phyloP scores from a whole-genome alignment of 352 stramenopile genomes.

The Pseudoperonospora humuli region DNA sequence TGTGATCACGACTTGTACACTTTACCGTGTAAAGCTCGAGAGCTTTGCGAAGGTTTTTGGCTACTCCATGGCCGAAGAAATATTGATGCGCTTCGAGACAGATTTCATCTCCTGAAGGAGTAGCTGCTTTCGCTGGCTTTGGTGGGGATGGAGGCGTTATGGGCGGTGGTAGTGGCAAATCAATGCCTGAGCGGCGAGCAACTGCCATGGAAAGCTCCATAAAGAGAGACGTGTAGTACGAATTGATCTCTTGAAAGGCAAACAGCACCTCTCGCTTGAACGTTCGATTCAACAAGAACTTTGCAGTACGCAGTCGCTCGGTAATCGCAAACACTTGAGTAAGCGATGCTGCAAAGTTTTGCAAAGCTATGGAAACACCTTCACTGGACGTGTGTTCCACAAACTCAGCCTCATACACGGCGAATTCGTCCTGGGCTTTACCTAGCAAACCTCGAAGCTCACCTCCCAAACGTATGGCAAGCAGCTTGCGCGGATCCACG shows the following conservation, averaged over 20 bases:
- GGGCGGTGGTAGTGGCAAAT: constrained; percentile 41
- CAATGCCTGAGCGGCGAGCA: constrained; percentile 37
- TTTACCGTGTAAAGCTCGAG: constrained; percentile 49
- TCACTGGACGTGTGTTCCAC: constrained; percentile 38
- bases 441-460: constrained; percentile 71
- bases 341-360: constrained; percentile 68
- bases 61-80: constrained; percentile 53
- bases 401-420: constrained; percentile 54
- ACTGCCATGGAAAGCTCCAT: constrained; percentile 68
- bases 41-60: constrained; percentile 32
- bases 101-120: constrained; percentile 11
- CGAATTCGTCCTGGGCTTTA: constrained; percentile 74
- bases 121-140: constrained; percentile 9
- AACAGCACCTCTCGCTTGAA: no score
- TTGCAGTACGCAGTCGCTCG: no score
- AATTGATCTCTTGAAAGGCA: no score
- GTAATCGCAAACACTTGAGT: constrained; percentile 46
- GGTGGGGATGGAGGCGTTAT: constrained; percentile 11
- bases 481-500: no score
- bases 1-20: background rate
- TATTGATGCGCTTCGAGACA: constrained; percentile 50
- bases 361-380: constrained; percentile 57
- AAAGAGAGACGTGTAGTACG: no score
- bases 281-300: no score
- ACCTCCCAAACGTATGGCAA: no score